phyloP scores from a whole-genome alignment of 2,329 filamentous ascomycete species.

The Talaromyces amestolkiae region DNA sequence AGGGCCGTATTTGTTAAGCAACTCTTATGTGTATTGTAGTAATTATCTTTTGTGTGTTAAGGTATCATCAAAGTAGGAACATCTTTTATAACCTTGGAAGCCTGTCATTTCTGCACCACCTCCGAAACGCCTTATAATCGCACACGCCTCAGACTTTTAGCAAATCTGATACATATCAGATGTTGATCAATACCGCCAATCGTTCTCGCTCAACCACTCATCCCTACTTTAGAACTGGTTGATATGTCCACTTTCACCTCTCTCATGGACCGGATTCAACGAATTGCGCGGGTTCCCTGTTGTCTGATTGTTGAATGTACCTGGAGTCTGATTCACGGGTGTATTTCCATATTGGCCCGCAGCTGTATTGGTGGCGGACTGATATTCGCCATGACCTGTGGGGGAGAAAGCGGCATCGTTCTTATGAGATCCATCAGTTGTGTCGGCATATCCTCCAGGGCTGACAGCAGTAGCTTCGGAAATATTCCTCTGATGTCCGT shows the following conservation, averaged over 20 bases:
- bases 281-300: not conserved
- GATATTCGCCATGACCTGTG: not conserved
- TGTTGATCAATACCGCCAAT: too few species aligned
- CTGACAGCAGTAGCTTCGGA: conserved; percentile 15
- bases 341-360: not conserved
- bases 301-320: not conserved
- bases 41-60: not conserved
- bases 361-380: not conserved
- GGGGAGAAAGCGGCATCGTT: not conserved
- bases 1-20: not conserved
- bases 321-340: not conserved
- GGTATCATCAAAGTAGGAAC: not conserved
- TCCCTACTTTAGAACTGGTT: not conserved
- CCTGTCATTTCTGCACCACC: not conserved
- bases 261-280: conserved; percentile 7
- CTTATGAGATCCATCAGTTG: not conserved
- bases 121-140: not conserved
- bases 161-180: too few species aligned
- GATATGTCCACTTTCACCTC: not conserved
- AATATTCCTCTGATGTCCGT: conserved; percentile 8
- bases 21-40: not conserved
- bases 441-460: not conserved
- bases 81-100: not conserved
- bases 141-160: not conserved
- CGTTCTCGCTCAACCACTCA: too few species aligned